These are phyloP conservation scores for Linnemannia exigua DNA, from an alignment of 192 early-diverging fungal genomes.

Conservation along the genomic window DNA sequence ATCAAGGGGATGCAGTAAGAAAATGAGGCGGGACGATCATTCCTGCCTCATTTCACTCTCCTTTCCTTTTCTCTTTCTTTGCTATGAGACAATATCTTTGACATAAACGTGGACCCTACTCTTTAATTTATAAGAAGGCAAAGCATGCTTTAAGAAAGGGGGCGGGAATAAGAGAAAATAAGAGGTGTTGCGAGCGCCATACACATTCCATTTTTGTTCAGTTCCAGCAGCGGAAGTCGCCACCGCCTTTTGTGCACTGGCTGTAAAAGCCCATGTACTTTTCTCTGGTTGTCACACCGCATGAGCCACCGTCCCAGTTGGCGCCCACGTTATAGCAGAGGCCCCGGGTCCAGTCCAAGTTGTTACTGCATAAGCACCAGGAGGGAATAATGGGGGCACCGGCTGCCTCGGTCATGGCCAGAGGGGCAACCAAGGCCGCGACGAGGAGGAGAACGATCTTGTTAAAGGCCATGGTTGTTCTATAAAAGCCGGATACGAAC, in stretches of 20 bases:
- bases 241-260: neutral
- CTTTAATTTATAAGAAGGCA: neutral
- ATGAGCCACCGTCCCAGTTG: neutral
- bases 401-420: constrained; percentile 10
- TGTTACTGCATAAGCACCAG: neutral
- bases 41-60: neutral
- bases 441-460: constrained; percentile 16
- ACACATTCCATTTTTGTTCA: neutral
- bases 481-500: neutral
- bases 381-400: neutral
- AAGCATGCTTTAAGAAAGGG: neutral
- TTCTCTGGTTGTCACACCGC: neutral
- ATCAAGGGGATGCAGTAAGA: no score
- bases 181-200: neutral
- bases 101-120: neutral
- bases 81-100: neutral
- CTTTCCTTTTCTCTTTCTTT: neutral
- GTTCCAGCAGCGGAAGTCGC: neutral
- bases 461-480: constrained; percentile 13
- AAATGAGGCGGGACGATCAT: no score
- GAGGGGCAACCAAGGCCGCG: neutral
- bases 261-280: neutral
- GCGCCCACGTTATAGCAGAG: neutral
- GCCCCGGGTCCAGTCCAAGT: neutral
- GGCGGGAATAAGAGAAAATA: neutral